Base-by-base conservation (phyloP, 768 basidiomycete genomes). In the Boletus subcaerulescens region DNA sequence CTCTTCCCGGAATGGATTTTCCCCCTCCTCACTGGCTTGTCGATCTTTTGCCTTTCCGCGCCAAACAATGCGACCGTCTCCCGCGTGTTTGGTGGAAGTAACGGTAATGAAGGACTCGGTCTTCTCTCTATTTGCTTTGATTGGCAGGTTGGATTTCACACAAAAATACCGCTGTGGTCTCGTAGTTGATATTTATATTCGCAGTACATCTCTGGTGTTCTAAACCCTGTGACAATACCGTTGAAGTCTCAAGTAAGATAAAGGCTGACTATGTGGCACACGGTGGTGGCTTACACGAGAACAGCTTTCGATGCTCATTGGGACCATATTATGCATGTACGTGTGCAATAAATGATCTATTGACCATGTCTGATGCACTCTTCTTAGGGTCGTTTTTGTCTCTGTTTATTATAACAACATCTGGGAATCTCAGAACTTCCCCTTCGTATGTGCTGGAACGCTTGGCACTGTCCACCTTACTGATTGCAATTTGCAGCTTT, bases 71-170 rank as follows among this genome's bases (percentile, higher is more conserved):
- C 79, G 0, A 74, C 75, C 66, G 73, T 85, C 54, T 79, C 82
- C 0, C 74, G 78, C 26, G 70, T 85, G 31, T 85, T 86, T 60
- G 84, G 84, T 48, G 84, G 84, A 39, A 81, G 77, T 38, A 78
- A 80, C 32, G 84, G 77, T 51, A 84, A 86, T 51, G 83, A 85
- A 65, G 84, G 84, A 8, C 75, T 86, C 40, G 85, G 83, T 12
- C 67, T 80, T 48, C 77, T 86, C 42, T 76, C 84, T 2, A 64
- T 85, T 39, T 83, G 75, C 57, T 69, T 86, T 14, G 85, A 87
- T 61, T 86, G 85, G 84, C 81, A 83, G 70, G 69, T 70, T 52
- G 1, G 76, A 14, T 47, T 35, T 74, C 39, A 33, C 64, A 77
- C 51, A 4, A 17, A 41, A 35, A 15, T 10, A 15, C 5, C 4